Evolutionary conservation across 768 basidiomycete genomes (phyloP).

Genomic region (Gymnopilus junonius): DNA sequence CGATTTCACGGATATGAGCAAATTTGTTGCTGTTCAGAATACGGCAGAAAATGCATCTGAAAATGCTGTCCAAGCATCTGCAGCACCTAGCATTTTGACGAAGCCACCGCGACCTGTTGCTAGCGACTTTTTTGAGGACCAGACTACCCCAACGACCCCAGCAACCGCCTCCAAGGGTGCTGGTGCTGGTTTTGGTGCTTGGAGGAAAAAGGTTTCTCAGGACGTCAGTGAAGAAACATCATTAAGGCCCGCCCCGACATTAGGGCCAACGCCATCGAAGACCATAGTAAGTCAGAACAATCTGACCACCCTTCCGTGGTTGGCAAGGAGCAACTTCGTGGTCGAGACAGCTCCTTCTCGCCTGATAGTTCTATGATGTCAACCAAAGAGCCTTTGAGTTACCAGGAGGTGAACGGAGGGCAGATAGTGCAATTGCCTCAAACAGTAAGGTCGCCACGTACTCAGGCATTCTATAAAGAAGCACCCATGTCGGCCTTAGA

Average conservation of each 20-base stretch:
- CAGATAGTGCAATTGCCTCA: constrained; percentile 29
- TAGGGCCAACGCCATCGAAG: constrained; percentile 16
- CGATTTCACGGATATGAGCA: constrained; percentile 78
- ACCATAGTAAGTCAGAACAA: constrained; percentile 18
- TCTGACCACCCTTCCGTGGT: neutral
- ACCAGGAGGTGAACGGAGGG: constrained; percentile 13
- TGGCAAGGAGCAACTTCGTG: constrained; percentile 9
- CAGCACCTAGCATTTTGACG: constrained; percentile 15
- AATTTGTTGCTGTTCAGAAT: constrained; percentile 56
- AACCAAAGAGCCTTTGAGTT: constrained; percentile 22
- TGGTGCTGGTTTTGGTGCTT: constrained; percentile 43
- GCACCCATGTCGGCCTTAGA: constrained; percentile 74
- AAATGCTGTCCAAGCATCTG: constrained; percentile 22
- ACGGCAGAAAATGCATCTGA: constrained; percentile 23
- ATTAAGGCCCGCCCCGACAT: constrained; percentile 3
- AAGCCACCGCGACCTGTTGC: constrained; percentile 57
- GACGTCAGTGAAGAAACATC: constrained; percentile 15
- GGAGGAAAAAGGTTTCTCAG: constrained; percentile 46
- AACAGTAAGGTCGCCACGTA: constrained; percentile 35
- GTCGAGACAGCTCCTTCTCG: constrained; percentile 1
- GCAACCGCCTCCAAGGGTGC: constrained; percentile 30
- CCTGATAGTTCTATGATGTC: constrained; percentile 14
- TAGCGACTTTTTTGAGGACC: constrained; percentile 76
- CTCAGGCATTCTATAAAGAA: constrained; percentile 49
- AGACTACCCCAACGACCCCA: constrained; percentile 14